Evolutionary conservation across 2,329 filamentous ascomycete genomes (phyloP).

Genomic region (Phyllosticta citrichinensis): DNA sequence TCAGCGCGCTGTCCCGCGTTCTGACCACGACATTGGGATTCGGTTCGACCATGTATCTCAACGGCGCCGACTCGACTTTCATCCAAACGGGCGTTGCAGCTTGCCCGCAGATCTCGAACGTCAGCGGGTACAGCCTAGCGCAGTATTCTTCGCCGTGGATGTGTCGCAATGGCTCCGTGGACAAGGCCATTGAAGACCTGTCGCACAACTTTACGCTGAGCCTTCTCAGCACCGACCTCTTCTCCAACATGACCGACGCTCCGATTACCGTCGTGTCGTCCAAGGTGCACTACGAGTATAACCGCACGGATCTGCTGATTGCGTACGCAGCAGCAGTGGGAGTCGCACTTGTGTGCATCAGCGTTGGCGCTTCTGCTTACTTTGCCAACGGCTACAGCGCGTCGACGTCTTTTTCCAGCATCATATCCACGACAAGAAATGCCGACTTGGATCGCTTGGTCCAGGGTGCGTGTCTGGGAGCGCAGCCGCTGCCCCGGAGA

Average conservation of each 20-base stretch:
- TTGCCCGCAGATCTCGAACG: background rate
- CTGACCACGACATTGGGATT: background rate
- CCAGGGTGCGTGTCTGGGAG: background rate
- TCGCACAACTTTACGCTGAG: slow-evolving; percentile 1
- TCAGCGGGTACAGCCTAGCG: background rate
- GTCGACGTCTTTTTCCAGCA: background rate
- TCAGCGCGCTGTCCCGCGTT: background rate
- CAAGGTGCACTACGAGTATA: background rate
- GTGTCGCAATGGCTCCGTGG: background rate
- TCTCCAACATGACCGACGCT: background rate
- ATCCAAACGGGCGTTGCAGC: background rate
- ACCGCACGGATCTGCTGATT: background rate
- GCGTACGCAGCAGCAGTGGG: background rate
- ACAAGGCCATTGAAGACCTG: background rate
- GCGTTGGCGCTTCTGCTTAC: background rate
- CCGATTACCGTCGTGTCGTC: background rate
- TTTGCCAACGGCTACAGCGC: background rate
- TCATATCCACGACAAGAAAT: background rate
- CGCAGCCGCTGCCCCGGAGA: background rate
- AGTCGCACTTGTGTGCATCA: background rate
- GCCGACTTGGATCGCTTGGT: background rate
- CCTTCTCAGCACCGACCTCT: background rate
- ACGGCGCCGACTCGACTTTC: background rate
- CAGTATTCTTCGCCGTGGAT: background rate
- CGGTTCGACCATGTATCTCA: background rate